phyloP scores from a whole-genome alignment of 306 rosid species.

The Sindora glabra region DNA sequence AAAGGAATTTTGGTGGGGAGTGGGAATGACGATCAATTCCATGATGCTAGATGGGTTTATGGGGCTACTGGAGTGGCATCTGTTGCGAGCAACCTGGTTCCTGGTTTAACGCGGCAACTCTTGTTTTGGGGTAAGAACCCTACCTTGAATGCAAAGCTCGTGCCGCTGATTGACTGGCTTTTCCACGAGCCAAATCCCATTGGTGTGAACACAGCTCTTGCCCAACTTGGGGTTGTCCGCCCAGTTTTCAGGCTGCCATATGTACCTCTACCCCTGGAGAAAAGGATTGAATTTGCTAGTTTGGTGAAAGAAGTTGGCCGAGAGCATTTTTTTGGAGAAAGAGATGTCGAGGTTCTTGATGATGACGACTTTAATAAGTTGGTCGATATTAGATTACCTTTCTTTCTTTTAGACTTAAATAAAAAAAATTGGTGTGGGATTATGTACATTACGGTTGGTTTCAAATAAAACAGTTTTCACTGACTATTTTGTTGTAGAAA shows the following conservation, averaged over 20 bases:
- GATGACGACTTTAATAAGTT: constrained; percentile 25
- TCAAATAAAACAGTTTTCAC: too few species aligned
- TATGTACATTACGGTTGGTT: too few species aligned
- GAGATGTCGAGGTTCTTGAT: constrained; percentile 63
- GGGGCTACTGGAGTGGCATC: constrained; percentile 92
- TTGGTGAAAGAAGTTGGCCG: constrained; percentile 73
- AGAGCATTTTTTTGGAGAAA: constrained; percentile 69
- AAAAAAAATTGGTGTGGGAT: too few species aligned
- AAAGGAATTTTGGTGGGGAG: constrained; percentile 77
- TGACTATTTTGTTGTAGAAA: too few species aligned
- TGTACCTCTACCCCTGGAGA: constrained; percentile 71
- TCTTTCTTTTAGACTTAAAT: too few species aligned
- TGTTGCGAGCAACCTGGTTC: constrained; percentile 80
- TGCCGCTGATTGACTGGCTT: constrained; percentile 81
- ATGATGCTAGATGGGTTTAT: constrained; percentile 82
- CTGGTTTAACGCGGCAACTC: constrained; percentile 72
- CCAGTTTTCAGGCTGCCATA: constrained; percentile 93
- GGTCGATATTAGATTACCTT: too few species aligned
- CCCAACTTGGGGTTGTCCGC: constrained; percentile 89
- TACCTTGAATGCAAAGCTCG: constrained; percentile 44
- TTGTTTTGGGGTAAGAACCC: constrained; percentile 66
- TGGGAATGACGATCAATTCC: constrained; percentile 90
- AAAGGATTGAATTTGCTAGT: constrained; percentile 64
- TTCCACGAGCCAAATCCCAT: constrained; percentile 88
- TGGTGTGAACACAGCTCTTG: constrained; percentile 85